phyloP scores from a whole-genome alignment of 2,329 filamentous ascomycete species.

The Dactylella cylindrospora region DNA sequence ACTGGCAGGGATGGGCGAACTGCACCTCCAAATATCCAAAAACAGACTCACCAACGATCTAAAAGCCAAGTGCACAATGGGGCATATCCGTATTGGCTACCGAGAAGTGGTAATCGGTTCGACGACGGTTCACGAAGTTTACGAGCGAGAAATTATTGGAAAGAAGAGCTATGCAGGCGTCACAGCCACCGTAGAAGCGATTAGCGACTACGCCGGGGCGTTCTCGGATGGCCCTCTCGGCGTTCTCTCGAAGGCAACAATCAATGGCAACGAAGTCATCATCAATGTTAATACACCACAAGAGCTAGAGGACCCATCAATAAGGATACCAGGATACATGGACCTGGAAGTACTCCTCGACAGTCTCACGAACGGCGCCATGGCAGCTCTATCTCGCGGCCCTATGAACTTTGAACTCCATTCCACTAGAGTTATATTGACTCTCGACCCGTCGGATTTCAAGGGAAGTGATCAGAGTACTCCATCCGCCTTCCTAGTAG shows the following conservation, averaged over 20 bases:
- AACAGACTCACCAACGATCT: conserved; percentile 86
- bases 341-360: conserved; percentile 54
- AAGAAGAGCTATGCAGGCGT: conserved; percentile 77
- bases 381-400: conserved; percentile 80
- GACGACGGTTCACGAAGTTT: conserved; percentile 61
- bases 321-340: conserved; percentile 48
- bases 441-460: conserved; percentile 68
- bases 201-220: conserved; percentile 54
- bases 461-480: conserved; percentile 66
- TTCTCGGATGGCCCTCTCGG: conserved; percentile 12
- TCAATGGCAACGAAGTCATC: conserved; percentile 71
- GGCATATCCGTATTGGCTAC: conserved; percentile 92
- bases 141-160: conserved; percentile 78
- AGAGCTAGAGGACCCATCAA: conserved; percentile 51
- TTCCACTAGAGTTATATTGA: conserved; percentile 69
- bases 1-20: conserved; percentile 91
- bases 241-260: conserved; percentile 55
- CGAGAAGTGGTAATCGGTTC: conserved; percentile 72
- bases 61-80: conserved; percentile 81
- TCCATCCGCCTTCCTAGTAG: conserved; percentile 68
- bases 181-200: conserved; percentile 66
- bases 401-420: conserved; percentile 81
- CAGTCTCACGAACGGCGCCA: conserved; percentile 73
- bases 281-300: conserved; percentile 54
- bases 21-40: conserved; percentile 89